These are phyloP conservation scores for Phyllachora maydis DNA, from an alignment of 2,329 filamentous ascomycete species.

Conservation along the genomic window DNA sequence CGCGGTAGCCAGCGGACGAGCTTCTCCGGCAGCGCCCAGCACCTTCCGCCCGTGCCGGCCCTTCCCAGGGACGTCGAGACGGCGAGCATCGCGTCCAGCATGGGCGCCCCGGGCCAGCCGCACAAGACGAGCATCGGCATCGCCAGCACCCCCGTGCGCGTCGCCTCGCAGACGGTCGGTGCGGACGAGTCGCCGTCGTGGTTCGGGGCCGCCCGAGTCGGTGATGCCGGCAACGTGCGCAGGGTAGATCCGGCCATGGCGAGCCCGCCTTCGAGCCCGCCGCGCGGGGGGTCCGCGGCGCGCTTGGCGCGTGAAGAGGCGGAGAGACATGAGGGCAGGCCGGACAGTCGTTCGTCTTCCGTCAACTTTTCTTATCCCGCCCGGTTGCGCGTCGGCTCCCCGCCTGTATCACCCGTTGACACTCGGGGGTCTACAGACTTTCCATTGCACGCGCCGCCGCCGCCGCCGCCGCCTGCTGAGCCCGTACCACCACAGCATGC, in stretches of 20 bases:
- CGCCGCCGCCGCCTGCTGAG: conserved; percentile 1
- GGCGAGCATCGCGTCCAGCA: conserved; percentile 5
- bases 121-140: conserved; percentile 13
- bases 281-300: too few relatives aligned
- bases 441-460: conserved; percentile 2
- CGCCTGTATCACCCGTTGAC: conserved; percentile 11
- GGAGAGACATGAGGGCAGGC: conserved; percentile 12
- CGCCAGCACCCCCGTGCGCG: conserved; percentile 21
- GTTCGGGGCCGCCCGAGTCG: conserved; percentile 22
- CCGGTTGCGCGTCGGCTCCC: conserved; percentile 18
- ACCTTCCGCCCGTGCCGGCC: conserved; percentile 55
- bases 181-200: conserved; percentile 21
- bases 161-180: conserved; percentile 28
- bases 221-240: conserved; percentile 21
- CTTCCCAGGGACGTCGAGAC: conserved; percentile 33
- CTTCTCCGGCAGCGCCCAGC: conserved; percentile 7
- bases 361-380: conserved; percentile 40
- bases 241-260: conserved; percentile 18
- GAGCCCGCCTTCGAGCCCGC: conserved; percentile 10
- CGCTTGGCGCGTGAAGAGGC: conserved; percentile 3
- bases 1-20: conserved; percentile 7
- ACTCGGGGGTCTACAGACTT: conserved; percentile 1
- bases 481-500: conserved; percentile 2
- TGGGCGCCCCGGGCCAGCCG: conserved; percentile 2
- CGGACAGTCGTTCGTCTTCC: conserved; percentile 25